Percentiles rank a stretch among this genome's conserved stretches.
Evolutionary conservation across 176 grass and related monocot genomes (phyloP).

Genomic region (Saccharum spontaneum): DNA sequence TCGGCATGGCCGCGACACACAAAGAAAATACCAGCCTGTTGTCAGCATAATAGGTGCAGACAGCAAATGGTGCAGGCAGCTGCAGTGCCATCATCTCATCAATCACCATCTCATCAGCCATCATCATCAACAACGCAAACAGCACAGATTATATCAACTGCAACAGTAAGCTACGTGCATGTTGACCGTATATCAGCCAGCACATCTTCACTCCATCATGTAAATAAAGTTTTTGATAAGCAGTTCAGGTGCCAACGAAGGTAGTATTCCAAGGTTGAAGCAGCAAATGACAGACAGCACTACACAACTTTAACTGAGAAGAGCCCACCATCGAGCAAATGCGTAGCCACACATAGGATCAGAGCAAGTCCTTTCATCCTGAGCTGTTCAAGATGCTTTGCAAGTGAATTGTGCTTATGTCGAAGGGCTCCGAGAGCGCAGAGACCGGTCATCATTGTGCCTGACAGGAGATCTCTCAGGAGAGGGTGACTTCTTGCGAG

Average conservation of each 20-base stretch:
- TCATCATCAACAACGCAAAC: slow-evolving; percentile 55
- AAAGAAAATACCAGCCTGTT: too few relatives aligned
- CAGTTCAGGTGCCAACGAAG: slow-evolving; percentile 24
- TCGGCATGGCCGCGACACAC: too few relatives aligned
- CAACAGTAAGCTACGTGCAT: slow-evolving; percentile 53
- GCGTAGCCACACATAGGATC: neutral
- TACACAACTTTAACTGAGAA: neutral
- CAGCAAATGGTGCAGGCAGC: slow-evolving; percentile 40
- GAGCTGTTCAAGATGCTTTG: too few relatives aligned
- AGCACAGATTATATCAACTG: slow-evolving; percentile 60
- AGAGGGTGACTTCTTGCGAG: too few relatives aligned
- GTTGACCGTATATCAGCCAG: slow-evolving; percentile 56
- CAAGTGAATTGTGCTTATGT: too few relatives aligned
- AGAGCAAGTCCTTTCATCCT: slow-evolving; percentile 6
- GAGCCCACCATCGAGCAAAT: slow-evolving; percentile 2
- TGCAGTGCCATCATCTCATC: slow-evolving; percentile 8
- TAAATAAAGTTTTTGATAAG: slow-evolving; percentile 53
- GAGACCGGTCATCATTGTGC: too few relatives aligned
- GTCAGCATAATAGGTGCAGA: slow-evolving; percentile 42
- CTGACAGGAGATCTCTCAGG: too few relatives aligned
- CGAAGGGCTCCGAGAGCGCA: too few relatives aligned
- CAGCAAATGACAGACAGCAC: slow-evolving; percentile 30
- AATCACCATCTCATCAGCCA: slow-evolving; percentile 34
- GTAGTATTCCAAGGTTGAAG: slow-evolving; percentile 23
- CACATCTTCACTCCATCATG: slow-evolving; percentile 60